Evolutionary conservation across 441 rosid genomes (phyloP).

Genomic region (Bruguiera hainesii): DNA sequence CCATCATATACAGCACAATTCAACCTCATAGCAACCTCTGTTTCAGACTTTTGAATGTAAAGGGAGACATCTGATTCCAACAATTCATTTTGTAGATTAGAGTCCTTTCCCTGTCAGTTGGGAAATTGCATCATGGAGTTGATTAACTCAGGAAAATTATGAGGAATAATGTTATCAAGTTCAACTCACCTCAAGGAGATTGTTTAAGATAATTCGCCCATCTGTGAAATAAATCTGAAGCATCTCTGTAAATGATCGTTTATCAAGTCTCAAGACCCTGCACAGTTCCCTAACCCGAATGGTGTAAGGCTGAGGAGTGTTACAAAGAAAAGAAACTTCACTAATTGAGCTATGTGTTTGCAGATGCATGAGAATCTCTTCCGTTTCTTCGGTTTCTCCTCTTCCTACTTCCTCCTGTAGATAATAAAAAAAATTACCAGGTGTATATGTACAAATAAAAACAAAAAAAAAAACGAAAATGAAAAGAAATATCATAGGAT

Average conservation of each 20-base stretch:
- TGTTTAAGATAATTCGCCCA: conserved; percentile 66
- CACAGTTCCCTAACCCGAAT: conserved; percentile 65
- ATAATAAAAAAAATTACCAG: conserved; percentile 6
- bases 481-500: neutral
- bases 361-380: conserved; percentile 39
- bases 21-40: conserved; percentile 60
- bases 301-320: conserved; percentile 63
- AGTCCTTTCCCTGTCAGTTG: conserved; percentile 55
- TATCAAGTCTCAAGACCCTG: conserved; percentile 67
- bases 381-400: conserved; percentile 49
- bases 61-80: conserved; percentile 60
- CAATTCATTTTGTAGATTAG: conserved; percentile 45
- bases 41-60: conserved; percentile 71
- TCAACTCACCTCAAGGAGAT: conserved; percentile 59
- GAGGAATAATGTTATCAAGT: neutral
- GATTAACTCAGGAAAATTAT: neutral
- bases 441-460: neutral
- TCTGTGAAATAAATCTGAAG: conserved; percentile 69
- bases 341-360: conserved; percentile 60
- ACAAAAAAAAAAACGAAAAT: neutral
- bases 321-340: conserved; percentile 77
- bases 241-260: conserved; percentile 54
- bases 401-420: conserved; percentile 60
- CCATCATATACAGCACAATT: conserved; percentile 66
- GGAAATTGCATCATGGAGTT: neutral